These are phyloP conservation scores for Jacaranda copaia DNA, from an alignment of 257 asterid species.

Conservation along the genomic window DNA sequence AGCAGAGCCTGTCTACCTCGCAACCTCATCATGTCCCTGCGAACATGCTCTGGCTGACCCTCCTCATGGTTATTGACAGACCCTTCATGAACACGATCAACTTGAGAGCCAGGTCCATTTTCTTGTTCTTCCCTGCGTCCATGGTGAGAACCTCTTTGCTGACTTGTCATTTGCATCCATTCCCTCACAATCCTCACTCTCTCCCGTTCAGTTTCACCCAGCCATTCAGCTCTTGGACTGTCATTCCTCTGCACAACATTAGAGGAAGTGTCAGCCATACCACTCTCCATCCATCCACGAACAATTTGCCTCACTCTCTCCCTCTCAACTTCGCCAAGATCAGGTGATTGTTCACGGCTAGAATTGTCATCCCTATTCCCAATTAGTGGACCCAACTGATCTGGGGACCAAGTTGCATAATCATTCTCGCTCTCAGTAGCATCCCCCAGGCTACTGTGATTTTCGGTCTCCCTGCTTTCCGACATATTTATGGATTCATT, in stretches of 20 bases:
- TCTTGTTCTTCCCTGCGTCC: constrained; percentile 67
- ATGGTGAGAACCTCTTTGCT: constrained; percentile 79
- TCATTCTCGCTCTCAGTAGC: constrained; percentile 73
- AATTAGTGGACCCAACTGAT: constrained; percentile 52
- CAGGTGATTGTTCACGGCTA: constrained; percentile 88
- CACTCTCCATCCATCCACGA: constrained; percentile 96
- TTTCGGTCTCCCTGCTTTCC: constrained; percentile 65
- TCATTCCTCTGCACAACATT: constrained; percentile 59
- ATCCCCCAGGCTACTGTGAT: constrained; percentile 62
- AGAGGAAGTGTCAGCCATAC: constrained; percentile 64
- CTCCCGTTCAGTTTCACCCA: constrained; percentile 92
- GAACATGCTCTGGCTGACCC: constrained; percentile 74
- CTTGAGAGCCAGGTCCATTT: constrained; percentile 55
- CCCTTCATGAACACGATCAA: constrained; percentile 62
- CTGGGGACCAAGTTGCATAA: constrained; percentile 64
- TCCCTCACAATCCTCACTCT: constrained; percentile 92
- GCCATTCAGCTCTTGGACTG: constrained; percentile 78
- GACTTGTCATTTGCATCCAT: constrained; percentile 93
- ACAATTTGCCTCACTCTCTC: constrained; percentile 92
- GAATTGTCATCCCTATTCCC: constrained; percentile 61
- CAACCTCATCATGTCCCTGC: constrained; percentile 75
- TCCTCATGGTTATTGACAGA: constrained; percentile 54
- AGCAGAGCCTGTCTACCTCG: constrained; percentile 81
- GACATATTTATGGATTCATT: constrained; percentile 55
- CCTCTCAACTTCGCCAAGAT: constrained; percentile 87